phyloP scores from a whole-genome alignment of 208 protist genomes.

The Crithidia thermophila region DNA sequence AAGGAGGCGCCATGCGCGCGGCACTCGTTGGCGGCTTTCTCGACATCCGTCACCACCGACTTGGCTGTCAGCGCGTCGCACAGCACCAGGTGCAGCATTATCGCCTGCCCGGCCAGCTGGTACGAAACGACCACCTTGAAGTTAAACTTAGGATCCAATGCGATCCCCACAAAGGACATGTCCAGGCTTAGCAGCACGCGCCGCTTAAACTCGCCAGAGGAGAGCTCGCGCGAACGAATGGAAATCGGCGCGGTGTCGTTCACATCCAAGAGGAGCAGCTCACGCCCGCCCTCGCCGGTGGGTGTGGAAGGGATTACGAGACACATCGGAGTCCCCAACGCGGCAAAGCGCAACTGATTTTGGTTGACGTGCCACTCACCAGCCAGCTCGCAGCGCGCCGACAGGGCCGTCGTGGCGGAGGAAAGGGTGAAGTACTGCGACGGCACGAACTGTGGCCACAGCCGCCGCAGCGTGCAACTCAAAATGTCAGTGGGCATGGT shows the following conservation, averaged over 20 bases:
- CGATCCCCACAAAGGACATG: slow-evolving; percentile 39
- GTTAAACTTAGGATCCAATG: slow-evolving; percentile 11
- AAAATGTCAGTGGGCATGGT: slow-evolving; percentile 5
- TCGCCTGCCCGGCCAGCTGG: slow-evolving; percentile 22
- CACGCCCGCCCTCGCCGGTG: slow-evolving; percentile 14
- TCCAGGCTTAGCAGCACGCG: slow-evolving; percentile 49
- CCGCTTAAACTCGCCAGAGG: slow-evolving; percentile 23
- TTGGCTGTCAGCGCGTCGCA: slow-evolving; percentile 24
- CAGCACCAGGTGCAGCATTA: slow-evolving; percentile 45
- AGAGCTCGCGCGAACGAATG: slow-evolving; percentile 16
- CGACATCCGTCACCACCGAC: slow-evolving; percentile 31
- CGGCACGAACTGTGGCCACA: slow-evolving; percentile 10
- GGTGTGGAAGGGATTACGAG: slow-evolving; percentile 20
- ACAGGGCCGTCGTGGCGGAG: slow-evolving; percentile 6
- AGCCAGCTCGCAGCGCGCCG: slow-evolving; percentile 45
- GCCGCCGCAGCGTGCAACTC: slow-evolving; percentile 5
- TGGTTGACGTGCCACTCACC: slow-evolving; percentile 32
- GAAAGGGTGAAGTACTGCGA: slow-evolving; percentile 19
- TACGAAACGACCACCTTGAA: slow-evolving; percentile 55
- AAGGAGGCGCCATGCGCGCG: slow-evolving; percentile 38
- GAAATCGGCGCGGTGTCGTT: neutral
- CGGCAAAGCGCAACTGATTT: slow-evolving; percentile 11
- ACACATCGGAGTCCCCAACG: slow-evolving; percentile 46
- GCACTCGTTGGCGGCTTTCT: slow-evolving; percentile 29
- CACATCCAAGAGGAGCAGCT: slow-evolving; percentile 24